Evolutionary conservation across 1,284 basidiomycete species (phyloP).

Genomic region (Papiliotrema flavescens): DNA sequence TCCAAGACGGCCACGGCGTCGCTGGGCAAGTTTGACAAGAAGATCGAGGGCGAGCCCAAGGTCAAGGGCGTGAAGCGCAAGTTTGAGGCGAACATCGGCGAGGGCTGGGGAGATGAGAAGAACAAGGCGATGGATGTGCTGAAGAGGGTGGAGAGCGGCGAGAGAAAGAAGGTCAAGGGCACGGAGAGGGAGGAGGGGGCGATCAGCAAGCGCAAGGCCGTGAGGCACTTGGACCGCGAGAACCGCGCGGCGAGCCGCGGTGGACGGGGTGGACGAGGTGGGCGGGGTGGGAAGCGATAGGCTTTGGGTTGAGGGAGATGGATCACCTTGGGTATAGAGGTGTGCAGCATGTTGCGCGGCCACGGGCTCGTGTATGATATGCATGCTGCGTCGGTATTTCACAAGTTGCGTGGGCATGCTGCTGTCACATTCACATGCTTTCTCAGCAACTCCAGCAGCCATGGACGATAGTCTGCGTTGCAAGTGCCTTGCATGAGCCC

Average conservation of each 20-base stretch:
- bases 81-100: slow-evolving; percentile 54
- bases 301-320: too few relatives aligned
- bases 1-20: slow-evolving; percentile 85
- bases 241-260: not conserved
- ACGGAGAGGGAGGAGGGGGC: slow-evolving; percentile 49
- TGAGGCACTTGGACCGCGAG: slow-evolving; percentile 57
- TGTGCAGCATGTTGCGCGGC: too few relatives aligned
- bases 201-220: slow-evolving; percentile 81
- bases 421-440: too few relatives aligned
- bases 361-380: too few relatives aligned
- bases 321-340: too few relatives aligned
- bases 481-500: too few relatives aligned
- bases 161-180: slow-evolving; percentile 52
- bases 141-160: slow-evolving; percentile 64
- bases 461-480: too few relatives aligned
- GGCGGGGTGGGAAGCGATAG: too few relatives aligned
- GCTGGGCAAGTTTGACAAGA: slow-evolving; percentile 85
- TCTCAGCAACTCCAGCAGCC: too few relatives aligned
- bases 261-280: too few relatives aligned
- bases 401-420: too few relatives aligned
- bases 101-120: slow-evolving; percentile 56
- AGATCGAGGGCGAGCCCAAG: slow-evolving; percentile 86
- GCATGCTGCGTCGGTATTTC: too few relatives aligned
- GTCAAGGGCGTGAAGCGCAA: slow-evolving; percentile 85
- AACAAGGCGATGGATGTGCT: slow-evolving; percentile 70